Conservation (phyloP, 2,329 filamentous ascomycete species). For the Colletotrichum cereale region DNA sequence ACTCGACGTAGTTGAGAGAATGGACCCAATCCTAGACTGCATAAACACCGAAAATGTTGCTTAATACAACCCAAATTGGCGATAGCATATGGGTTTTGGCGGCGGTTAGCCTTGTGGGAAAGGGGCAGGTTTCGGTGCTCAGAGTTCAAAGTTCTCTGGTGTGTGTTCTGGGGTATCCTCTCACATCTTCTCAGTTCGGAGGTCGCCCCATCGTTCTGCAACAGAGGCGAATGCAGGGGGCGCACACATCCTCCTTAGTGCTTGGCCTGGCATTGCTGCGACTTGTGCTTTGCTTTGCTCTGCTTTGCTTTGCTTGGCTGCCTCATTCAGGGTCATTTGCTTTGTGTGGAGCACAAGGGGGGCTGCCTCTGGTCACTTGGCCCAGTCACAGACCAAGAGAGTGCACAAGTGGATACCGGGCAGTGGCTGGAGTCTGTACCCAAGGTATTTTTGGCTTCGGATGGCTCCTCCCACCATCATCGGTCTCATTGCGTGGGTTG, state of each 20-base stretch:
- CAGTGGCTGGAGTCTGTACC: constrained; percentile 32
- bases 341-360: constrained; percentile 31
- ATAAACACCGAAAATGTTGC: constrained; percentile 30
- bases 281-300: constrained; percentile 25
- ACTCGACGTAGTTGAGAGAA: background rate
- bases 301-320: constrained; percentile 32
- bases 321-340: constrained; percentile 38
- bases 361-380: constrained; percentile 3
- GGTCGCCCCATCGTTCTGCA: constrained; percentile 36
- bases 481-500: background rate
- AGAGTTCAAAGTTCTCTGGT: background rate
- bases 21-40: constrained; percentile 16
- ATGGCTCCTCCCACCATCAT: constrained; percentile 23
- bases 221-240: constrained; percentile 40
- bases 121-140: constrained; percentile 2
- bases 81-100: constrained; percentile 19
- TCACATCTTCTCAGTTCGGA: constrained; percentile 21
- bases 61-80: constrained; percentile 36
- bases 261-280: constrained; percentile 6
- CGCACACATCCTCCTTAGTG: constrained; percentile 19
- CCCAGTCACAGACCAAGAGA: constrained; percentile 20
- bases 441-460: constrained; percentile 39
- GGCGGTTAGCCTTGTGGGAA: constrained; percentile 33
- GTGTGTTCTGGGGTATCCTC: background rate
- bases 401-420: constrained; percentile 6